Evolutionary conservation across 169 alveolate species (phyloP), one percentile per base, ranked within the genome.

Genomic region (Eimeria tenella): DNA sequence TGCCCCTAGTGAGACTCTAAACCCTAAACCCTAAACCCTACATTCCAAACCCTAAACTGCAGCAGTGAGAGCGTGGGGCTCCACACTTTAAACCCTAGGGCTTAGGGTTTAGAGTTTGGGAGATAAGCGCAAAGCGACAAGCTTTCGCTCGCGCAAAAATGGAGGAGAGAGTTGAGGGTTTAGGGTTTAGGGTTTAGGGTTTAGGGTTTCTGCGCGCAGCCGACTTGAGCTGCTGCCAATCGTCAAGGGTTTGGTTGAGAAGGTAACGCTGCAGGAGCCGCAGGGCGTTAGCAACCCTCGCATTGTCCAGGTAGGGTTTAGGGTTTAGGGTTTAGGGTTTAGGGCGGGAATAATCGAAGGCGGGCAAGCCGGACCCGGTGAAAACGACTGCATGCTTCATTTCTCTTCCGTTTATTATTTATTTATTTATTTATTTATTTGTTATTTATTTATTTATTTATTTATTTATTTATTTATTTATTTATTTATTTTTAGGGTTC

Each of bases 161-260:
- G 81, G 74, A n/a, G 25, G 8, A 65, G 10, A 56, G 63, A 10
- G 63, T 56, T 19, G 7, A 25, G 60, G 86, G 65, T 75, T 75
- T 49, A 75, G 65, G 86, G 86, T 5, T 49, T 50, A 75, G 65
- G 86, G 86, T 75, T 49, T 75, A 52, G 86, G 65, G 65, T 50
- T 73, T 73, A 50, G 65, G 5, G 63, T 75, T 6, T 5, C 63
- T 75, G 86, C 10, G 31, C 13, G 52, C 82, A 95, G 96, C 79
- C 95, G 96, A 4, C 86, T 97, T 5, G 97, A 97, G 58, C 91
- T 97, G 55, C 86, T 96, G 87, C 97, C 96, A 9, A 62, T 93
- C 15, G 93, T 97, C 53, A 94, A 89, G 91, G 90, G 95, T 70
- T 97, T 96, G 19, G 90, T 96, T 13, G 86, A 96, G 13, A 95